These are phyloP conservation scores for Thermochaetoides dissita DNA, from an alignment of 2,329 filamentous ascomycete genomes.

Conservation along the genomic window DNA sequence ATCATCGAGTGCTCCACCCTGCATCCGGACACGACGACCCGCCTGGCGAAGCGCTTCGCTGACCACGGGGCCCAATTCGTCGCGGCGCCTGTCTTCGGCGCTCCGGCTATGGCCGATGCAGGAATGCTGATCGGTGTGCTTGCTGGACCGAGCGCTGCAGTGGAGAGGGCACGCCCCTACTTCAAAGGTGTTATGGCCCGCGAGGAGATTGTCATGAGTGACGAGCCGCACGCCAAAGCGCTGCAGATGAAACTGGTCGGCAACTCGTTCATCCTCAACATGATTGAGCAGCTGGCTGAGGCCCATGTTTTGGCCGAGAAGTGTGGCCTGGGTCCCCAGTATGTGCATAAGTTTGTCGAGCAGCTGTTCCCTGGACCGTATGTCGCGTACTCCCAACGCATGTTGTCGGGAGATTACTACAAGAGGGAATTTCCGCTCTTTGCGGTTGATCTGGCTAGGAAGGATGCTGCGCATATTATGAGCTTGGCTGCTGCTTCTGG, in stretches of 20 bases:
- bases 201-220: conserved; percentile 55
- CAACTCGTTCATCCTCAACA: conserved; percentile 75
- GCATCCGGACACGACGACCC: conserved; percentile 66
- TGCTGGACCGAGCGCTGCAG: conserved; percentile 46
- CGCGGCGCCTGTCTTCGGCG: conserved; percentile 56
- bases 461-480: conserved; percentile 66
- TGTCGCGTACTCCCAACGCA: conserved; percentile 58
- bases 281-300: conserved; percentile 67
- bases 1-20: conserved; percentile 82
- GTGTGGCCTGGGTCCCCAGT: conserved; percentile 55
- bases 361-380: conserved; percentile 64
- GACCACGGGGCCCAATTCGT: conserved; percentile 58
- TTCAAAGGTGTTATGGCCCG: conserved; percentile 59
- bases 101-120: conserved; percentile 53
- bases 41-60: conserved; percentile 43
- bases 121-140: conserved; percentile 61
- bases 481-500: conserved; percentile 50
- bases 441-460: conserved; percentile 65
- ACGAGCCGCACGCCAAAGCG: conserved; percentile 54
- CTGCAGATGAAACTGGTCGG: conserved; percentile 68
- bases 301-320: conserved; percentile 70
- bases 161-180: conserved; percentile 54
- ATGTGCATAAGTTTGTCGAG: conserved; percentile 58
- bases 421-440: conserved; percentile 68
- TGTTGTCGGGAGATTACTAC: conserved; percentile 65